Percentiles rank a stretch among this genome's conserved stretches.
Conservation (phyloP, 805 yeast species). For the Ogataea corticis region DNA sequence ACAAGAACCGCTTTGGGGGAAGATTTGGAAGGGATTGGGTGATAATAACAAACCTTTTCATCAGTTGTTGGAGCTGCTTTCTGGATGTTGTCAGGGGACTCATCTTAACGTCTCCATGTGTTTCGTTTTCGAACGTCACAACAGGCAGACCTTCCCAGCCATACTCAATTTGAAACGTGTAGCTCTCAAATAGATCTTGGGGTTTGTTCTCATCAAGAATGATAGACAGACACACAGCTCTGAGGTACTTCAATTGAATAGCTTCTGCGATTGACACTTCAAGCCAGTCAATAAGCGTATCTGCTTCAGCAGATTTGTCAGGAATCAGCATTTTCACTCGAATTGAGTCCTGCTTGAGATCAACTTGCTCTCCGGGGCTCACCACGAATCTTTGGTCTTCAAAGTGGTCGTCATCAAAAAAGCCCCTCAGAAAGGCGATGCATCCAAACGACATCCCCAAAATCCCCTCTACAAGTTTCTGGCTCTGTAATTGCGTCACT, state of each 20-base stretch:
- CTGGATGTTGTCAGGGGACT: conserved; percentile 39
- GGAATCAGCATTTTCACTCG: conserved; percentile 48
- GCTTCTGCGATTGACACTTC: conserved; percentile 51
- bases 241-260: conserved; percentile 41
- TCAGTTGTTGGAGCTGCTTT: conserved; percentile 46
- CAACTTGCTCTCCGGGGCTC: conserved; percentile 26
- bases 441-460: conserved; percentile 57
- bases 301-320: conserved; percentile 49
- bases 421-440: conserved; percentile 54
- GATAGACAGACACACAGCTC: conserved; percentile 47
- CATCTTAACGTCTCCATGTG: conserved; percentile 12
- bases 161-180: conserved; percentile 50
- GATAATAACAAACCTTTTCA: conserved; percentile 51
- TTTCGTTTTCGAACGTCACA: conserved; percentile 27
- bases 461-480: conserved; percentile 48
- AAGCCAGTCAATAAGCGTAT: conserved; percentile 52
- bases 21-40: conserved; percentile 56
- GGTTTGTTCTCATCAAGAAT: conserved; percentile 45
- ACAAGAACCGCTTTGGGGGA: conserved; percentile 47
- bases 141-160: conserved; percentile 23
- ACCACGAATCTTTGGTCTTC: conserved; percentile 47
- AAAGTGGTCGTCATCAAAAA: conserved; percentile 57
- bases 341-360: conserved; percentile 31
- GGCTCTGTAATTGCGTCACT: conserved; percentile 34
- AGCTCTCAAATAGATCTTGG: conserved; percentile 47